These are phyloP conservation scores for Aspergillus hiratsukae DNA, from an alignment of 2,329 filamentous ascomycete genomes.

Conservation along the genomic window DNA sequence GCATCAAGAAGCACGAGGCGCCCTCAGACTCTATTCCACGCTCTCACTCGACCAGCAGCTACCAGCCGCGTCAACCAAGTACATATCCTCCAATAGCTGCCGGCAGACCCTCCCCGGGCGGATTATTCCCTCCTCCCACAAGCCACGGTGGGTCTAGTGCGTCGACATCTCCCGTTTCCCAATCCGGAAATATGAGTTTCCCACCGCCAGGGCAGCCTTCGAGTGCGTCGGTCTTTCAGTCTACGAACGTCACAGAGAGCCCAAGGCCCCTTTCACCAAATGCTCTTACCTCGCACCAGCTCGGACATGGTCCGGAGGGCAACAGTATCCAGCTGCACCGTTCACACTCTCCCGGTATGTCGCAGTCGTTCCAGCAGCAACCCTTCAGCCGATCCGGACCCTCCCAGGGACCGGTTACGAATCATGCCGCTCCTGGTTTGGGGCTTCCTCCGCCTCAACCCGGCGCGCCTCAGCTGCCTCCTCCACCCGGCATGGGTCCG, in stretches of 20 bases:
- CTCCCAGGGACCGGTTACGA: constrained; percentile 18
- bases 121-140: constrained; percentile 60
- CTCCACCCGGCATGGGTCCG: constrained; percentile 39
- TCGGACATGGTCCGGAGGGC: constrained; percentile 30
- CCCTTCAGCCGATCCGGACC: constrained; percentile 24
- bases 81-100: constrained; percentile 72
- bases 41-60: constrained; percentile 37
- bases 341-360: constrained; percentile 40
- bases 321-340: constrained; percentile 35
- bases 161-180: constrained; percentile 52
- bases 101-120: constrained; percentile 48
- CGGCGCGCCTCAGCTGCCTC: constrained; percentile 41
- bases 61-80: constrained; percentile 63
- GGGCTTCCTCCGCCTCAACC: constrained; percentile 36
- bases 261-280: constrained; percentile 68
- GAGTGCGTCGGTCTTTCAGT: constrained; percentile 61
- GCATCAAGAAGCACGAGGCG: constrained; percentile 67
- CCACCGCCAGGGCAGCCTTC: constrained; percentile 36
- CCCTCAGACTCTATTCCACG: constrained; percentile 49
- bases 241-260: constrained; percentile 75
- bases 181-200: constrained; percentile 36
- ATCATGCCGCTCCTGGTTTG: constrained; percentile 22
- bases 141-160: constrained; percentile 54
- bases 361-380: constrained; percentile 39
- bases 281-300: constrained; percentile 35